A percentile compares a stretch with the other conserved stretches of the same genome.
Evolutionary conservation across 768 basidiomycete species (phyloP).

Genomic region (Mycena belliarum): DNA sequence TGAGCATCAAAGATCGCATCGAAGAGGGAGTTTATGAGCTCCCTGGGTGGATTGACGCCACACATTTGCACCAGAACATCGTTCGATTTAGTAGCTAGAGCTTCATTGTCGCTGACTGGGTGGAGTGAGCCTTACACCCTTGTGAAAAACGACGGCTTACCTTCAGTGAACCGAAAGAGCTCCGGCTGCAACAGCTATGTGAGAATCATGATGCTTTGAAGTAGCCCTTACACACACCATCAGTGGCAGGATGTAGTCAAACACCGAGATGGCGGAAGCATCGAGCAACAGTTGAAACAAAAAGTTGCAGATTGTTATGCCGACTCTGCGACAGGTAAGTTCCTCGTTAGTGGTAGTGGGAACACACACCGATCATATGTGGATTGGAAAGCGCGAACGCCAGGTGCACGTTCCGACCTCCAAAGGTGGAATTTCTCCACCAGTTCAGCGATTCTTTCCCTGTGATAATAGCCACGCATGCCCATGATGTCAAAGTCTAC

Average conservation of each 20-base stretch:
- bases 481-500: slow-evolving; percentile 74
- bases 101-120: slow-evolving; percentile 72
- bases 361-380: slow-evolving; percentile 71
- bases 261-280: slow-evolving; percentile 71
- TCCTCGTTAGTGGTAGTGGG: neutral
- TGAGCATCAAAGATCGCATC: slow-evolving; percentile 72
- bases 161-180: too few species aligned
- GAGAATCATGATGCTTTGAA: neutral
- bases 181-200: slow-evolving; percentile 54
- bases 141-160: too few species aligned
- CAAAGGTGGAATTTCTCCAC: slow-evolving; percentile 66
- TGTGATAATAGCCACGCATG: slow-evolving; percentile 64
- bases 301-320: slow-evolving; percentile 74
- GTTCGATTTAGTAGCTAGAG: slow-evolving; percentile 64
- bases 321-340: slow-evolving; percentile 44
- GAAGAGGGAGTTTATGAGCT: slow-evolving; percentile 68
- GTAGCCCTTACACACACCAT: slow-evolving; percentile 53
- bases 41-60: slow-evolving; percentile 74
- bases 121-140: neutral
- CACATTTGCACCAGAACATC: slow-evolving; percentile 81
- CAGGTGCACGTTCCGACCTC: slow-evolving; percentile 71
- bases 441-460: slow-evolving; percentile 57
- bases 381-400: slow-evolving; percentile 79
- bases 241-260: slow-evolving; percentile 80
- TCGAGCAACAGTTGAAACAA: slow-evolving; percentile 74